Evolutionary conservation across 805 yeast species (phyloP).

Genomic region (Pichia californica): DNA sequence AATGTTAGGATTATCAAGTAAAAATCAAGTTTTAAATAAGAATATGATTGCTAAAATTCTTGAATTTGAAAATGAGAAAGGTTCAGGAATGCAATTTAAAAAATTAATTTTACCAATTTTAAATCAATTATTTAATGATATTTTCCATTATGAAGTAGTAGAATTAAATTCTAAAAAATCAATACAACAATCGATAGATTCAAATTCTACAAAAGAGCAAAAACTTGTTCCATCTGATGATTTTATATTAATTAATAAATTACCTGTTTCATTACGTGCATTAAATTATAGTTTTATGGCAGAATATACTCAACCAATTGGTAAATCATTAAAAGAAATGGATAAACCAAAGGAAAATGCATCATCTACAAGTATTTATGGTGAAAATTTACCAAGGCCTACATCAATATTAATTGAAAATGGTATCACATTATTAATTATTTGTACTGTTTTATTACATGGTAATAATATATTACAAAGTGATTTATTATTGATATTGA

Average conservation of each 20-base stretch:
- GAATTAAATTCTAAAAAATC: conserved; percentile 17
- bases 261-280: conserved; percentile 19
- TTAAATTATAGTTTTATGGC: conserved; percentile 16
- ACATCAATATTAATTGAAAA: conserved; percentile 16
- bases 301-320: conserved; percentile 7
- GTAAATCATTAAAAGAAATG: conserved; percentile 7
- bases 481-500: conserved; percentile 22
- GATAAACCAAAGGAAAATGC: conserved; percentile 1
- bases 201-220: neutral
- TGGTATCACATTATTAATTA: conserved; percentile 25
- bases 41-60: conserved; percentile 21
- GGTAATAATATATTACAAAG: conserved; percentile 24
- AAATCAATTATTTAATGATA: conserved; percentile 10
- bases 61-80: conserved; percentile 26
- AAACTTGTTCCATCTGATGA: conserved; percentile 12
- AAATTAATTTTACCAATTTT: conserved; percentile 20
- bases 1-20: conserved; percentile 24
- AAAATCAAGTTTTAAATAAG: conserved; percentile 23
- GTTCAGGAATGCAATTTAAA: conserved; percentile 23
- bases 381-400: conserved; percentile 23
- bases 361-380: conserved; percentile 4
- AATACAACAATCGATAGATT: neutral
- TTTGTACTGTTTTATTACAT: conserved; percentile 22
- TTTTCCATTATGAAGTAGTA: conserved; percentile 23
- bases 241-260: conserved; percentile 20